phyloP scores from a whole-genome alignment of 78 protist species.

The Dictyostelium purpureum region DNA sequence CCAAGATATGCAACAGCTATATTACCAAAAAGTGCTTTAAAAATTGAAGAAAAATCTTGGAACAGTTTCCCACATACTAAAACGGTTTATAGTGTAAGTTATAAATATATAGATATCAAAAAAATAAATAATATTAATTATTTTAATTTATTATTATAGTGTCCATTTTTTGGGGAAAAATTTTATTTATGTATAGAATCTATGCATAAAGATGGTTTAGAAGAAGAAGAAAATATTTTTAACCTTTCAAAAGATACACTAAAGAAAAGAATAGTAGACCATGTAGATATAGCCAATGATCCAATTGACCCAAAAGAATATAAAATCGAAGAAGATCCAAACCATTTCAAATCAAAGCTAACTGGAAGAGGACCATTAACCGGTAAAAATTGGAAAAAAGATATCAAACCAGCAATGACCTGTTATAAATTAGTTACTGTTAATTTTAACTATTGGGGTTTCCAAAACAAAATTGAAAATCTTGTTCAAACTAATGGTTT shows the following conservation, averaged over 20 bases:
- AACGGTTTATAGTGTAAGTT: conserved; percentile 66
- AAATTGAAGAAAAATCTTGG: conserved; percentile 94
- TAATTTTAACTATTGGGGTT: conserved; percentile 88
- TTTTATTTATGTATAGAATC: conserved; percentile 79
- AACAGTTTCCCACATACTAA: conserved; percentile 90
- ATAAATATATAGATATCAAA: not conserved
- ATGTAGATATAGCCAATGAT: conserved; percentile 84
- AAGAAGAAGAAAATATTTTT: conserved; percentile 73
- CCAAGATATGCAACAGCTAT: conserved; percentile 69
- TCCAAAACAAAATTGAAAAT: conserved; percentile 85
- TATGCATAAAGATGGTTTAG: conserved; percentile 46
- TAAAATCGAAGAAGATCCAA: conserved; percentile 85
- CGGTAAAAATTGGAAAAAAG: conserved; percentile 48
- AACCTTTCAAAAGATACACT: not conserved
- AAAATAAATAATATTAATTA: not conserved
- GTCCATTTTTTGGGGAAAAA: conserved; percentile 81
- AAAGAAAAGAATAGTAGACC: conserved; percentile 65
- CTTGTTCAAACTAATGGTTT: conserved; percentile 59
- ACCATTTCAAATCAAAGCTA: conserved; percentile 46
- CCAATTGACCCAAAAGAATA: conserved; percentile 64
- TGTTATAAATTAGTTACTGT: conserved; percentile 83
- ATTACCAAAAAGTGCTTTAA: conserved; percentile 82
- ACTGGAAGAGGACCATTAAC: conserved; percentile 88
- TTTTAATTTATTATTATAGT: not conserved
- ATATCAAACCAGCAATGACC: conserved; percentile 67